phyloP scores from a whole-genome alignment of 495 filamentous ascomycete species.

The Podospora anserina region DNA sequence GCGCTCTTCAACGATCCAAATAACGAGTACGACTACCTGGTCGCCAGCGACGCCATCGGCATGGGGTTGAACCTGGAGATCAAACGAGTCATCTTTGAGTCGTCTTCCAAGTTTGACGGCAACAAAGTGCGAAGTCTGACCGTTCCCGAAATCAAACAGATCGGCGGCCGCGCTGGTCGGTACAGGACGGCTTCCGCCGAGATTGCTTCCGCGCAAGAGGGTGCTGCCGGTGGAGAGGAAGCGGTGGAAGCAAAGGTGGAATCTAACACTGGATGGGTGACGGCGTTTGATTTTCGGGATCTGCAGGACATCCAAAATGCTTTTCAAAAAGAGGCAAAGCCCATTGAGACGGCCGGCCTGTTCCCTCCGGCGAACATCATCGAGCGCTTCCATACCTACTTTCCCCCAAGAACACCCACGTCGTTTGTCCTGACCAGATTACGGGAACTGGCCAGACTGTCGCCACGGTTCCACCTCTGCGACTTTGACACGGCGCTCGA shows the following conservation, averaged over 20 bases:
- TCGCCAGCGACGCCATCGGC: conserved; percentile 93
- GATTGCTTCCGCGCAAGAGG: conserved; percentile 14
- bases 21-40: conserved; percentile 91
- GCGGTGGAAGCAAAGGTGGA: conserved; percentile 11
- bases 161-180: conserved; percentile 88
- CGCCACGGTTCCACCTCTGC: conserved; percentile 71
- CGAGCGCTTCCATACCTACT: conserved; percentile 69
- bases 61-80: conserved; percentile 97
- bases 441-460: conserved; percentile 58
- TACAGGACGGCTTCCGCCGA: conserved; percentile 68
- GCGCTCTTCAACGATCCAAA: conserved; percentile 88
- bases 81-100: conserved; percentile 86
- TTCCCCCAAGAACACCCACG: conserved; percentile 71
- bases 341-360: conserved; percentile 71
- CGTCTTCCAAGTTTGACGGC: conserved; percentile 64
- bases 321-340: conserved; percentile 59
- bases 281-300: conserved; percentile 71
- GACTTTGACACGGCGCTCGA: conserved; percentile 52
- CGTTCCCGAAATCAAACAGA: conserved; percentile 87
- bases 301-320: conserved; percentile 58
- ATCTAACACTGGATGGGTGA: conserved; percentile 63
- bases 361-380: conserved; percentile 63
- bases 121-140: conserved; percentile 48
- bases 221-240: background rate
- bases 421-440: conserved; percentile 72